A percentile compares a stretch with the other conserved stretches of the same genome.
Conservation (phyloP, 805 yeast genomes). For the Yarrowia sp. region DNA sequence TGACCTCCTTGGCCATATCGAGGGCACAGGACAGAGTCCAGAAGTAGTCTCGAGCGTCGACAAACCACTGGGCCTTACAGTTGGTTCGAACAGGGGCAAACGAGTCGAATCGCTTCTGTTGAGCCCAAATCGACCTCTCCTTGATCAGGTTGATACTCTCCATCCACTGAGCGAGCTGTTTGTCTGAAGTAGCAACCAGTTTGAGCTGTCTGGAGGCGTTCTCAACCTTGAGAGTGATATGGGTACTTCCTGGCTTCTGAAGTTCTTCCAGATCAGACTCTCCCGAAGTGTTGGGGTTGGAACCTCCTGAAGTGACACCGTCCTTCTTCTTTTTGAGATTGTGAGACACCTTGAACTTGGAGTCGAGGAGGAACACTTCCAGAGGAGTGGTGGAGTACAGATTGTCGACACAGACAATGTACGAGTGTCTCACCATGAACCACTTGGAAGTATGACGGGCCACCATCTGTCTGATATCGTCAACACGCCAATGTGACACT, state of each 20-base stretch:
- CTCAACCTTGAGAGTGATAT: conserved; percentile 46
- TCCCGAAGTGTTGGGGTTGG: conserved; percentile 17
- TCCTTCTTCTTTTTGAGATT: conserved; percentile 39
- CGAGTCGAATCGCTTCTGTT: conserved; percentile 77
- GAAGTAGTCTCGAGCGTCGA: conserved; percentile 93
- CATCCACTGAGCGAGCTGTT: conserved; percentile 84
- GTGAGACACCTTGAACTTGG: conserved; percentile 61
- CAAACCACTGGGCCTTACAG: conserved; percentile 95
- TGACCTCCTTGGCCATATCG: conserved; percentile 90
- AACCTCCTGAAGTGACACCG: conserved; percentile 40
- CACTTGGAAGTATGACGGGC: conserved; percentile 90
- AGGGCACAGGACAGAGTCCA: conserved; percentile 96
- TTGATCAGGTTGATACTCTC: conserved; percentile 74
- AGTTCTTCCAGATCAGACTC: conserved; percentile 35
- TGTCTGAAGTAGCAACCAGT: conserved; percentile 71
- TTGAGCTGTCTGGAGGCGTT: conserved; percentile 55
- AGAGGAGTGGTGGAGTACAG: conserved; percentile 85
- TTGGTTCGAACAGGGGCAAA: conserved; percentile 91
- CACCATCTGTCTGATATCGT: conserved; percentile 85
- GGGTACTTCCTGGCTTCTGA: conserved; percentile 22
- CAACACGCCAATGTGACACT: conserved; percentile 82
- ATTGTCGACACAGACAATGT: conserved; percentile 83
- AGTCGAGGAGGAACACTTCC: conserved; percentile 91
- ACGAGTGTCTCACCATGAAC: conserved; percentile 86
- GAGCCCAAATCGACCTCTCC: conserved; percentile 72